phyloP scores from a whole-genome alignment of 2,329 filamentous ascomycete genomes.

The Lecanicillium sp. region DNA sequence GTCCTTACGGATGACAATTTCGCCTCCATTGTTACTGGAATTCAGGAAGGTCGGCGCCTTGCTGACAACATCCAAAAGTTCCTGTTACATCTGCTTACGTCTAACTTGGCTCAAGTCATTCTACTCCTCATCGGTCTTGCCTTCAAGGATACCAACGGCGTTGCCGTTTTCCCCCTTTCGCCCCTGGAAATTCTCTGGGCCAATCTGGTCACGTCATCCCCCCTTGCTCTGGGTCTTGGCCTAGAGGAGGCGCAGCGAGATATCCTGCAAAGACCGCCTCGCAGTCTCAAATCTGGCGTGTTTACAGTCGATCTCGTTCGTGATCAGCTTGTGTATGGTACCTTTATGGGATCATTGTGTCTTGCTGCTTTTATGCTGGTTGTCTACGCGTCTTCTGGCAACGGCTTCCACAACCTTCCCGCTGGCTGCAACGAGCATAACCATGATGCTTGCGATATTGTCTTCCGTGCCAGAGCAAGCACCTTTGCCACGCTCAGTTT shows the following conservation, averaged over 20 bases:
- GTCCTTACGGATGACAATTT: constrained; percentile 86
- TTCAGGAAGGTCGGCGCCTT: constrained; percentile 61
- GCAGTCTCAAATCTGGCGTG: constrained; percentile 50
- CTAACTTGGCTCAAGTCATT: constrained; percentile 63
- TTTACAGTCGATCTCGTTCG: constrained; percentile 58
- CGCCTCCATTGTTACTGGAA: constrained; percentile 67
- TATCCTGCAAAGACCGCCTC: constrained; percentile 59
- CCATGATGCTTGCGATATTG: constrained; percentile 40
- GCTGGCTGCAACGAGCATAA: constrained; percentile 49
- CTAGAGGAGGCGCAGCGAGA: constrained; percentile 63
- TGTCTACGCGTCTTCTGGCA: constrained; percentile 40
- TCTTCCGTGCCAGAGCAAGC: constrained; percentile 59
- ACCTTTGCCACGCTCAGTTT: constrained; percentile 65
- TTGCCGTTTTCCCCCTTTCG: constrained; percentile 63
- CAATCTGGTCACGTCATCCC: constrained; percentile 65
- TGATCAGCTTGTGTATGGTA: constrained; percentile 60
- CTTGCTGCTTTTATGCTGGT: constrained; percentile 54
- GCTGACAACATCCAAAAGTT: constrained; percentile 72
- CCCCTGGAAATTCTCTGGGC: constrained; percentile 72
- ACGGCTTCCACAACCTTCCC: constrained; percentile 42
- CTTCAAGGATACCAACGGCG: constrained; percentile 52
- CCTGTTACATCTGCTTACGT: constrained; percentile 57
- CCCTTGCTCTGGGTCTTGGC: constrained; percentile 64
- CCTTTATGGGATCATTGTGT: constrained; percentile 55
- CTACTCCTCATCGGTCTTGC: constrained; percentile 60